A percentile compares a stretch with the other conserved stretches of the same genome.
These are phyloP conservation scores for Fusarium mexicanum DNA, from an alignment of 2,329 filamentous ascomycete species.

Conservation along the genomic window DNA sequence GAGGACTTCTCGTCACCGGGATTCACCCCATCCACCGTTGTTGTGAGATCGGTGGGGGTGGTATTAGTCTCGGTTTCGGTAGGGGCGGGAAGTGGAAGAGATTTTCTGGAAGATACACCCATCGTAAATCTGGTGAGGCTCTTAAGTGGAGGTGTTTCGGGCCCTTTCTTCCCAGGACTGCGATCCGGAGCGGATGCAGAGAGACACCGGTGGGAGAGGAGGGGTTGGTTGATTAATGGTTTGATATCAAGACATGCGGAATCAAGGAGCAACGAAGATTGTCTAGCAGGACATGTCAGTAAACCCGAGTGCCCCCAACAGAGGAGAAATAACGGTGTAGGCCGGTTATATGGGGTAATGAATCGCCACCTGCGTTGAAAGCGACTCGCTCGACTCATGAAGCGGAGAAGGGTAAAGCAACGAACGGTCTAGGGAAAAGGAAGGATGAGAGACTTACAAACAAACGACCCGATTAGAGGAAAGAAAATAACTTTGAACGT, in stretches of 20 bases:
- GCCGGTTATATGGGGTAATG: constrained; percentile 41
- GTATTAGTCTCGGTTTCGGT: constrained; percentile 76
- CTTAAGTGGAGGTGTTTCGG: constrained; percentile 28
- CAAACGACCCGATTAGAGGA: constrained; percentile 29
- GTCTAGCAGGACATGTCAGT: constrained; percentile 36
- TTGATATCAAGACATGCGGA: constrained; percentile 46
- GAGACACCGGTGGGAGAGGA: constrained; percentile 32
- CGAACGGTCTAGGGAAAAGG: neutral
- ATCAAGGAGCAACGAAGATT: constrained; percentile 34
- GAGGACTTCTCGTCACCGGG: constrained; percentile 76
- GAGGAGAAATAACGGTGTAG: constrained; percentile 22
- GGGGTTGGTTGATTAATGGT: constrained; percentile 32
- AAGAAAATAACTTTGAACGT: constrained; percentile 14
- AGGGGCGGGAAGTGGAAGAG: constrained; percentile 78
- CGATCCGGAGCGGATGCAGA: constrained; percentile 32
- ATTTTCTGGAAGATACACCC: constrained; percentile 65
- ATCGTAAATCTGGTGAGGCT: constrained; percentile 54
- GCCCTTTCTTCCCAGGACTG: constrained; percentile 37
- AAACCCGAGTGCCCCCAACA: constrained; percentile 13
- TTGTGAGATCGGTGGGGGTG: constrained; percentile 67
- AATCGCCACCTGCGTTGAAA: constrained; percentile 45
- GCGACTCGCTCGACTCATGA: constrained; percentile 22
- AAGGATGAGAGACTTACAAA: constrained; percentile 33
- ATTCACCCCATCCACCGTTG: constrained; percentile 70
- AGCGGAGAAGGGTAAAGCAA: constrained; percentile 9